These are phyloP conservation scores for Botryotinia globosa DNA, from an alignment of 2,329 filamentous ascomycete species.

Conservation along the genomic window DNA sequence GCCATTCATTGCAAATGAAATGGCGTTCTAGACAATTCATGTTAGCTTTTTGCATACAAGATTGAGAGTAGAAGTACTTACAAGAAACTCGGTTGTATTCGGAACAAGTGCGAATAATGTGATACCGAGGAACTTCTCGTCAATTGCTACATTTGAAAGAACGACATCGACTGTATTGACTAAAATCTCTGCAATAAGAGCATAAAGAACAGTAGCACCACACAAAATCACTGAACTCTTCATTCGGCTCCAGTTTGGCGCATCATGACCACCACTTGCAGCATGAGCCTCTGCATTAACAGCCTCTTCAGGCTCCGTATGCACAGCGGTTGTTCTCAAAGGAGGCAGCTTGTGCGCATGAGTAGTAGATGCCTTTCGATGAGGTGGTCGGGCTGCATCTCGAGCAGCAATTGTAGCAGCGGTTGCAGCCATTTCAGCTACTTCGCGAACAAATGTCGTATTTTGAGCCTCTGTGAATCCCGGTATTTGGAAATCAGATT, in stretches of 20 bases:
- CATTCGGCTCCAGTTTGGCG: conserved; percentile 93
- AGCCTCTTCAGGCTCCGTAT: conserved; percentile 33
- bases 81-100: conserved; percentile 96
- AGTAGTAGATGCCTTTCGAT: conserved; percentile 50
- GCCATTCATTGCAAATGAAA: conserved; percentile 99
- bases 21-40: conserved; percentile 65
- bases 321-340: conserved; percentile 38
- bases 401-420: conserved; percentile 83
- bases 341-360: conserved; percentile 34
- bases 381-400: conserved; percentile 59
- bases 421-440: conserved; percentile 90
- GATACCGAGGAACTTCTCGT: conserved; percentile 96
- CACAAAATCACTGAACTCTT: conserved; percentile 91
- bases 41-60: conserved; percentile 25
- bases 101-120: conserved; percentile 95
- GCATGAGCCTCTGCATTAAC: conserved; percentile 41
- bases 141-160: conserved; percentile 81
- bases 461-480: conserved; percentile 82
- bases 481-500: conserved; percentile 53
- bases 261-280: conserved; percentile 76
- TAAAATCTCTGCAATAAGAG: conserved; percentile 94
- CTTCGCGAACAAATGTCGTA: conserved; percentile 74
- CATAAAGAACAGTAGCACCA: conserved; percentile 85
- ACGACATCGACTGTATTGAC: conserved; percentile 98
- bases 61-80: conserved; percentile 46